Evolutionary conservation across 2,329 filamentous ascomycete species (phyloP).

Genomic region (Pseudogymnoascus sp.): DNA sequence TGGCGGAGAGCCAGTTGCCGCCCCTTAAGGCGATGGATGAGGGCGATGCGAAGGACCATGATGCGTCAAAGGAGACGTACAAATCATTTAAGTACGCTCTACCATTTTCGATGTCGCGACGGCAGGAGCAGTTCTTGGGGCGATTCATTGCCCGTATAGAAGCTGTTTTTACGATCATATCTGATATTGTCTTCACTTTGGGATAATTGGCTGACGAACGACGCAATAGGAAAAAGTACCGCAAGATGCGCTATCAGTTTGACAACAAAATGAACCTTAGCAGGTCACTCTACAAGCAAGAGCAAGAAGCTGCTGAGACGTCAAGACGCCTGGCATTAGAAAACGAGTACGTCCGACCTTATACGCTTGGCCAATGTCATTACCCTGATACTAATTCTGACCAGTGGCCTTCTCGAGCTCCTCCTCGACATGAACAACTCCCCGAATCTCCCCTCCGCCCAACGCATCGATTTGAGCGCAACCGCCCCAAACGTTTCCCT

Average conservation of each 20-base stretch:
- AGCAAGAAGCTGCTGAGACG: slow-evolving; percentile 72
- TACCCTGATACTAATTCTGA: slow-evolving; percentile 12
- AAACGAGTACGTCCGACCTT: slow-evolving; percentile 67
- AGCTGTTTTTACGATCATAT: background rate
- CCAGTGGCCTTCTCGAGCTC: slow-evolving; percentile 78
- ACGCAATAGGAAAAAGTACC: slow-evolving; percentile 83
- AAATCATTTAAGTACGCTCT: slow-evolving; percentile 32
- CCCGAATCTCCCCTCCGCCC: slow-evolving; percentile 65
- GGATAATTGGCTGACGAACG: background rate
- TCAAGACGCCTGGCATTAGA: slow-evolving; percentile 80
- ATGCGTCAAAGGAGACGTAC: slow-evolving; percentile 27
- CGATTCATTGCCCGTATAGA: background rate
- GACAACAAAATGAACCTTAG: slow-evolving; percentile 72
- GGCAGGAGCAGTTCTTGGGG: background rate
- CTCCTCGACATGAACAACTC: slow-evolving; percentile 85
- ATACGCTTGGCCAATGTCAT: background rate
- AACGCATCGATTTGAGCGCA: slow-evolving; percentile 63
- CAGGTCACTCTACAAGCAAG: slow-evolving; percentile 73
- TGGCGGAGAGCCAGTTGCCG: background rate
- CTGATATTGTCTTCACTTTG: background rate
- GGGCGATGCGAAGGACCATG: slow-evolving; percentile 17
- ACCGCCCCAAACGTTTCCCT: background rate
- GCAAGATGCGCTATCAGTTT: slow-evolving; percentile 77
- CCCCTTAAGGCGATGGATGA: slow-evolving; percentile 12
- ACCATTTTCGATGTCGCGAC: background rate